Base-by-base conservation (phyloP, 2,329 filamentous ascomycete species). In the Neophaeococcomyces mojaviensis region DNA sequence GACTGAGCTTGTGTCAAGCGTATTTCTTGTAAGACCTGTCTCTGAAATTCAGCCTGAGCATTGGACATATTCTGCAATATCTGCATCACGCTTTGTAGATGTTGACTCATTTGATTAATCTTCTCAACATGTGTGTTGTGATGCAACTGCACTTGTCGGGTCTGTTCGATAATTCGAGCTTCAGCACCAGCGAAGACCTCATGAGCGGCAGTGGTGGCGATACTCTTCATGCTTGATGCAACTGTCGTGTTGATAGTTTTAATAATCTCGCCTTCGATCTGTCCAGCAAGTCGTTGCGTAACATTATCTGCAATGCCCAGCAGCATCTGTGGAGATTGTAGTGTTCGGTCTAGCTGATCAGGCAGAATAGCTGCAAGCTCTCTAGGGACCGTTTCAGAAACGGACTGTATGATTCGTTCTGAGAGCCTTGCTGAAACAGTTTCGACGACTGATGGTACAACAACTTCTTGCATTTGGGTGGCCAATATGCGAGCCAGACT, bases 401-500 rank as follows among this genome's bases (percentile, higher is more conserved):
- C 66, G 43, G 84, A 76, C 39, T 79, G 74, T 53, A 78, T 77
- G 46, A 96, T 68, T 50, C 80, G 79, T 52, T 78, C 74, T 46
- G 79, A 76, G 19, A 97, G 72, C 60, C 86, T 81, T 51, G 84
- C 82, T 45, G 83, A 77, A 22, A 95, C 73, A 3, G 82, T 76
- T 50, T 79, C 77, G 36, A 78, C 74, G 47, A 97, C 70, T 26
- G 81, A 73, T 9, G 92, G 90, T 43, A 95, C 71, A 36, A 96
- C 79, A 12, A 81, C 75, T 46, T 81, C 75, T 50, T 86, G 78
- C 54, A 95, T 86, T 62, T 85, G 84, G 39, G 81, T 76, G 38
- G 79, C 78, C 41, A 95, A 82, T 55, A 94, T 86, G 50, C 80
- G 81, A 50, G 81, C 74, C 31, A 96, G 74, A 18, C 86, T 86